These are phyloP conservation scores for Exophiala phaeomuriformis DNA, from an alignment of 2,329 filamentous ascomycete species.

Conservation along the genomic window DNA sequence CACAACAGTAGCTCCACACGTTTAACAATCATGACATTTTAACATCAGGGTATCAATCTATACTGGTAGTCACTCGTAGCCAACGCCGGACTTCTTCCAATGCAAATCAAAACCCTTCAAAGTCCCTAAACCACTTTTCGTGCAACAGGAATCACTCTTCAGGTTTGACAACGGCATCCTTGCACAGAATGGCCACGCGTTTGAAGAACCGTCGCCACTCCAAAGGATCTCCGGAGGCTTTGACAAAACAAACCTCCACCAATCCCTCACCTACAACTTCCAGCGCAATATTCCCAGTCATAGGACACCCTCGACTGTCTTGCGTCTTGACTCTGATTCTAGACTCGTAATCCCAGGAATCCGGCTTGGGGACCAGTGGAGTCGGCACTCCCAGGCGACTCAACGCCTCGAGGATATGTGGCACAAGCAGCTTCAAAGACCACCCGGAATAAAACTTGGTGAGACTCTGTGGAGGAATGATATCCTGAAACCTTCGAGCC, in stretches of 20 bases:
- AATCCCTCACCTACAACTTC: conserved; percentile 50
- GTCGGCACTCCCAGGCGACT: conserved; percentile 78
- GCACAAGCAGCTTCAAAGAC: conserved; percentile 65
- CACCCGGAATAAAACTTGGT: conserved; percentile 88
- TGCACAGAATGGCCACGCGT: conserved; percentile 79
- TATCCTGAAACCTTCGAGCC: conserved; percentile 80
- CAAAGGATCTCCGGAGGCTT: conserved; percentile 88
- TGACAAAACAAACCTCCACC: conserved; percentile 83
- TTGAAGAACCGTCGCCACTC: conserved; percentile 98
- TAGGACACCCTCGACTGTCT: conserved; percentile 45
- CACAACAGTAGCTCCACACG: not conserved
- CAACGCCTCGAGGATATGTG: conserved; percentile 71
- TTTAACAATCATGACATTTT: not conserved
- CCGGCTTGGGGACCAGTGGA: conserved; percentile 41
- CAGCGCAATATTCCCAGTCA: conserved; percentile 40
- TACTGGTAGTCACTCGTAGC: not conserved
- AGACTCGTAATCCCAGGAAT: conserved; percentile 46
- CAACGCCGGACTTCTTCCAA: not conserved
- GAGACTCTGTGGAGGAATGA: conserved; percentile 77
- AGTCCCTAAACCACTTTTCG: not conserved
- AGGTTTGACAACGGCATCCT: conserved; percentile 68
- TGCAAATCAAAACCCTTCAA: not conserved
- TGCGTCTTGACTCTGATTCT: conserved; percentile 66
- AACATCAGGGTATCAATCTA: not conserved
- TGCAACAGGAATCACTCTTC: conserved; percentile 31